Percentiles rank a stretch among this genome's conserved stretches.
Conservation (phyloP, 257 asterid genomes). For the Fraxinus americana region DNA sequence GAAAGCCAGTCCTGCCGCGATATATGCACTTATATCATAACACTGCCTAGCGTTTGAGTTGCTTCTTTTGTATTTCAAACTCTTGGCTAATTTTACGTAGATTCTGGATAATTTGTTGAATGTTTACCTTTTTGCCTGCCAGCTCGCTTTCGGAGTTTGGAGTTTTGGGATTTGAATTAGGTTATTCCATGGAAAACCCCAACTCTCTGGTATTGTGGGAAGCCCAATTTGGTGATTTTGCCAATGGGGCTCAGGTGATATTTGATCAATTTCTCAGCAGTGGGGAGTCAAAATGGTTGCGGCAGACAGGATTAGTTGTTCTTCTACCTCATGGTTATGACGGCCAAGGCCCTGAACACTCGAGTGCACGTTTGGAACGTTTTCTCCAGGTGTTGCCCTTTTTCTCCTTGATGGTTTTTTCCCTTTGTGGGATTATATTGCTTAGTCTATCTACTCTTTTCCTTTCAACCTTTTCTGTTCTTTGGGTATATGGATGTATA, state of each 20-base stretch:
- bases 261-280: constrained; percentile 94
- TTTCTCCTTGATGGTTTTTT: background rate
- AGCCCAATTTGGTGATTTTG: constrained; percentile 95
- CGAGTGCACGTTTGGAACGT: constrained; percentile 95
- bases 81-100: constrained; percentile 1
- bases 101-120: constrained; percentile 25
- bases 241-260: constrained; percentile 94
- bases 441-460: background rate
- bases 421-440: constrained; percentile 4
- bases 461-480: constrained; percentile 1
- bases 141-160: constrained; percentile 95
- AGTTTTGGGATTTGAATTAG: constrained; percentile 91
- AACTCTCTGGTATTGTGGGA: constrained; percentile 93
- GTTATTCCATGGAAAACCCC: constrained; percentile 97
- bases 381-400: constrained; percentile 69
- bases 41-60: constrained; percentile 9
- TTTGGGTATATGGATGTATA: background rate
- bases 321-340: constrained; percentile 95
- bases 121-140: constrained; percentile 28
- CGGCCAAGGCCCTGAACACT: constrained; percentile 98
- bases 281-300: constrained; percentile 98
- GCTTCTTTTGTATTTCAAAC: constrained; percentile 3
- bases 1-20: background rate
- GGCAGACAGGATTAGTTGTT: constrained; percentile 84
- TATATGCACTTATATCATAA: constrained; percentile 7